Base-by-base conservation (phyloP, 2,329 filamentous ascomycete genomes). In the Epichloe amarillans region DNA sequence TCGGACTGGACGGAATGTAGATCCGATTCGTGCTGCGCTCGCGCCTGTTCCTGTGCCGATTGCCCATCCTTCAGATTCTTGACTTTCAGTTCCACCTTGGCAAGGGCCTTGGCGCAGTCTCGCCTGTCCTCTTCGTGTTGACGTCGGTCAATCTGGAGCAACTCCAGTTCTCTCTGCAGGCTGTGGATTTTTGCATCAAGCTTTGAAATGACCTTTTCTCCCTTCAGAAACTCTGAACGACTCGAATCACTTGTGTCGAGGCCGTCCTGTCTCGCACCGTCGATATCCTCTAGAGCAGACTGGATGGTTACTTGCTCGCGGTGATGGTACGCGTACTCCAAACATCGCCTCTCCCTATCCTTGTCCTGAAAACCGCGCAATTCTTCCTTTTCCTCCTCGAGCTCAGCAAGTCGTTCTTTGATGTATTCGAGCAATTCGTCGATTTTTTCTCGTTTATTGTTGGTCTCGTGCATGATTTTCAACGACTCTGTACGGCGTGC, bases 311-410 rank as follows among this genome's bases (percentile, higher is more conserved):
- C 78, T 63, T 97, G 89, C 61, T 96, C 88, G 54, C 88, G 84
- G 58, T 93, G 84, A 67, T 95, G 89, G 60, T 95, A 90, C 0
- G 90, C 93, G 64, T 97, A 97, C 66, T 97, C 88, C 44, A 98
- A 75, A 64, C 90, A 96, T 56, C 90, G 78, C 53, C 89, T 82
- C 66, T 98, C 90, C 52, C 86, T 83, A 60, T 98, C 93, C 65
- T 94, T 95, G 54, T 95, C 89, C 66, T 97, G 93, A 64, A 90
- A 98, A 7, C 84, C 89, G 44, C 89, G 82, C 39, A 98, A 74
- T 66, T 98, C 94, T 62, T 96, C 89, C 66, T 97, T 97, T 67
- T 98, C 93, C 64, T 95, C 90, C 66, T 98, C 93, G 0, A 98
- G 75, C 66, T 98, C 93, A 39, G 74, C 76, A 50, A 98, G 74